phyloP scores from a whole-genome alignment of 2,329 filamentous ascomycete genomes.

The Phyllosticta ampelicida region DNA sequence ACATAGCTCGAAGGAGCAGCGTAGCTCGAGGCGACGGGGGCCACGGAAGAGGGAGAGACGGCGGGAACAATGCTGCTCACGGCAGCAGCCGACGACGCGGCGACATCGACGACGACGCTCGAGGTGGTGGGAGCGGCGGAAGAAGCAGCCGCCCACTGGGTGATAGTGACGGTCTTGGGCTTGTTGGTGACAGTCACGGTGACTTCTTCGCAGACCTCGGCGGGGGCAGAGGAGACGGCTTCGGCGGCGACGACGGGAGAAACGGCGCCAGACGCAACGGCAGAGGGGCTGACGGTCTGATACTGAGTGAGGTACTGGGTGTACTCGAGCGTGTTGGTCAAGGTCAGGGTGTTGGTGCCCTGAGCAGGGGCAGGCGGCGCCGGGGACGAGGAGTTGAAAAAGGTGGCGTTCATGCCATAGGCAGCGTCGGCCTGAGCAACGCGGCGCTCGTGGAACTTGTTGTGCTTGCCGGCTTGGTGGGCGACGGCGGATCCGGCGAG shows the following conservation, averaged over 20 bases:
- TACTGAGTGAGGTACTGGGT: slow-evolving; percentile 15
- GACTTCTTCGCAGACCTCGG: slow-evolving; percentile 29
- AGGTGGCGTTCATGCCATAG: slow-evolving; percentile 19
- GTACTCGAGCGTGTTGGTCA: slow-evolving; percentile 13
- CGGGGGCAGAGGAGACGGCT: slow-evolving; percentile 15
- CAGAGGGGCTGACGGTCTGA: slow-evolving; percentile 12
- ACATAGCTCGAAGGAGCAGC: slow-evolving; percentile 8
- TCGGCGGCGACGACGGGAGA: slow-evolving; percentile 6
- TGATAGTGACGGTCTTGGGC: slow-evolving; percentile 26
- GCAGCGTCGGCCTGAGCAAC: slow-evolving; percentile 10
- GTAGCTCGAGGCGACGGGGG: slow-evolving; percentile 11
- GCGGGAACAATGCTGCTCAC: neutral
- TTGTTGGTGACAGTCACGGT: slow-evolving; percentile 24
- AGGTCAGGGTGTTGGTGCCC: slow-evolving; percentile 13
- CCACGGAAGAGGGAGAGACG: slow-evolving; percentile 9
- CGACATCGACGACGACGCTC: neutral
- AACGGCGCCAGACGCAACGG: neutral
- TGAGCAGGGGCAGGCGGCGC: slow-evolving; percentile 11
- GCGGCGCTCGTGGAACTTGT: slow-evolving; percentile 10
- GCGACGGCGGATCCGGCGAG: slow-evolving; percentile 30
- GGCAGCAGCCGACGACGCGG: slow-evolving; percentile 13
- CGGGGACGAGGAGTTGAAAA: slow-evolving; percentile 13
- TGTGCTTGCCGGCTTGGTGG: slow-evolving; percentile 17
- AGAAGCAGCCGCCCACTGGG: slow-evolving; percentile 12
- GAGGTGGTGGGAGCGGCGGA: slow-evolving; percentile 8